Conservation (phyloP, 805 yeast genomes). For the Yarrowia sp. region DNA sequence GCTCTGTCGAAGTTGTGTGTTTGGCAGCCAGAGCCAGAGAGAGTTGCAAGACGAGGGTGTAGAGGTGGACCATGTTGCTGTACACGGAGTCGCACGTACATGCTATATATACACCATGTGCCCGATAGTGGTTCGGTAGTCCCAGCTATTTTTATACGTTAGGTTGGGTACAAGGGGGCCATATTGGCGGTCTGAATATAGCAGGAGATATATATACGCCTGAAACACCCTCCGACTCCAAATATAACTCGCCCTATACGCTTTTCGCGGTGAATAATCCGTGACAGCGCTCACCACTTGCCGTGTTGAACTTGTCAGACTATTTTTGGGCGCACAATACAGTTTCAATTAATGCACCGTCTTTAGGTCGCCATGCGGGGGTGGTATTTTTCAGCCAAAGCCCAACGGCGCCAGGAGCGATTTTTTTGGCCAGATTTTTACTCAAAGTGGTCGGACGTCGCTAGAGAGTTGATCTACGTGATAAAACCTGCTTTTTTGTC, state of each 20-base stretch:
- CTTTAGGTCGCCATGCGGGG: neutral
- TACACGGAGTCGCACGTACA: neutral
- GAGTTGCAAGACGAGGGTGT: neutral
- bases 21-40: neutral
- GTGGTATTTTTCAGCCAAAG: neutral
- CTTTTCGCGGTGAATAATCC: neutral
- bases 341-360: conserved; percentile 12
- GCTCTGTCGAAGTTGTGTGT: neutral
- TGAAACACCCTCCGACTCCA: too few species aligned
- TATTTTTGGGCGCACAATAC: neutral
- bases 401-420: neutral
- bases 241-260: too few species aligned
- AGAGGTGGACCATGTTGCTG: neutral
- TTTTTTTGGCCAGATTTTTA: neutral
- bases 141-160: neutral
- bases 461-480: too few species aligned
- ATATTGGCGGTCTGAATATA: too few species aligned
- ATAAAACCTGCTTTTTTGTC: too few species aligned
- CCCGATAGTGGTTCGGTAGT: neutral
- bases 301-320: neutral
- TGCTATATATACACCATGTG: neutral
- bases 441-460: neutral
- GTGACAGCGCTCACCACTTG: neutral
- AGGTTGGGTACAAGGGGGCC: neutral
- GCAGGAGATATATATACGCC: neutral